Conservation (phyloP, 345 rosid species). For the Euphorbia tirucalli region DNA sequence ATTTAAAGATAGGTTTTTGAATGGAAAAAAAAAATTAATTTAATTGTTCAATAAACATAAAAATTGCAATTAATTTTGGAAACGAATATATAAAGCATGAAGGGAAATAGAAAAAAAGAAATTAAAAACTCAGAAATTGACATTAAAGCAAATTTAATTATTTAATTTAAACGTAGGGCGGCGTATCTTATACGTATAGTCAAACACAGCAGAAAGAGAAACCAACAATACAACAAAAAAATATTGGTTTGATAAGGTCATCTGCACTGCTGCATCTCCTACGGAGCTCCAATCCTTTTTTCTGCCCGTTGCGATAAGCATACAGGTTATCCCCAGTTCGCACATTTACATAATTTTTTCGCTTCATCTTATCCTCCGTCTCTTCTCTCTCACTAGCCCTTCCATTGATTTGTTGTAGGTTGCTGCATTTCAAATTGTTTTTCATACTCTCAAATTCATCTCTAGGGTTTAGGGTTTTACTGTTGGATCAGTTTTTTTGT, state of each 20-base stretch:
- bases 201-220: neutral
- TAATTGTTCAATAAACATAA: no score
- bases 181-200: neutral
- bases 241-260: conserved; percentile 12
- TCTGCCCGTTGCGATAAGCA: neutral
- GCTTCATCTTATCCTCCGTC: neutral
- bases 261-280: neutral
- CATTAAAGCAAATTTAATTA: no score
- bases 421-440: conserved; percentile 1
- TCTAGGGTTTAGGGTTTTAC: conserved; percentile 29
- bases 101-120: no score
- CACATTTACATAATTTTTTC: neutral
- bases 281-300: neutral
- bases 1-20: no score
- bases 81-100: no score
- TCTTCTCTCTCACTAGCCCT: neutral
- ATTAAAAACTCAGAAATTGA: no score
- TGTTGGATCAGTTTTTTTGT: no score
- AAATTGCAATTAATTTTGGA: no score
- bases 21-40: no score
- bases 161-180: neutral
- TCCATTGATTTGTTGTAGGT: neutral
- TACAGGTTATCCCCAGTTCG: neutral
- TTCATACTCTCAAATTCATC: neutral
- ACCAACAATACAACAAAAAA: neutral